Percentiles rank a stretch among this genome's conserved stretches.
phyloP scores from a whole-genome alignment of 441 rosid species.

The Populus hybrid region DNA sequence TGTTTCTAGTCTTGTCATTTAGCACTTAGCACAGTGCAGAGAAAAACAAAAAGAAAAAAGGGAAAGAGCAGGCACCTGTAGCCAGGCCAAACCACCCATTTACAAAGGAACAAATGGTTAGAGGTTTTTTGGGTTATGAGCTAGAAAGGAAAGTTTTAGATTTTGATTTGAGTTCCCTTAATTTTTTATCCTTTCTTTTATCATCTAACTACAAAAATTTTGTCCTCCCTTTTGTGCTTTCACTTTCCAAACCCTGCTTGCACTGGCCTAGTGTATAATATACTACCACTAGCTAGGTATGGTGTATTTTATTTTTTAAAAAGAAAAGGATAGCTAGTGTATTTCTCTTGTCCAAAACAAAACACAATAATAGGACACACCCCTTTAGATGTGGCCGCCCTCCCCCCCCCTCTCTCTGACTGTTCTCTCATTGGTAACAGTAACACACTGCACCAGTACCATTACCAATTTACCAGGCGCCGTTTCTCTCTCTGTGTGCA shows the following conservation, averaged over 20 bases:
- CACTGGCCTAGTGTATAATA: neutral
- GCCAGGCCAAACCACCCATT: constrained; percentile 4
- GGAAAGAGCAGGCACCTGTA: neutral
- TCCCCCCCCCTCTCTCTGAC: neutral
- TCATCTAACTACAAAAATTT: neutral
- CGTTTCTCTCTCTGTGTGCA: constrained; percentile 37
- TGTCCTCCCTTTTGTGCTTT: neutral
- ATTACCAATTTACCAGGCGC: constrained; percentile 45
- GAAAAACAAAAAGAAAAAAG: constrained; percentile 1
- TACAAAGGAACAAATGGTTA: constrained; percentile 25
- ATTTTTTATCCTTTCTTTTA: constrained; percentile 8
- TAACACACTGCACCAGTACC: constrained; percentile 25
- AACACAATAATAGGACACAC: constrained; percentile 17
- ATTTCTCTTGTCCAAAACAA: neutral
- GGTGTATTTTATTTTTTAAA: neutral
- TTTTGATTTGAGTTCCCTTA: constrained; percentile 7
- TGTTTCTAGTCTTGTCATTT: constrained; percentile 68
- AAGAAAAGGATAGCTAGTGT: no score
- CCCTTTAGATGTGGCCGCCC: constrained; percentile 25
- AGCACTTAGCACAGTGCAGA: constrained; percentile 36
- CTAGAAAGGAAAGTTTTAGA: constrained; percentile 12
- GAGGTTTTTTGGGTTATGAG: constrained; percentile 37
- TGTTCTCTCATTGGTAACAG: constrained; percentile 47
- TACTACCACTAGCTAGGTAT: neutral
- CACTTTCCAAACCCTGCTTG: neutral